Base-by-base conservation (phyloP, 202 grass and related monocot species). In the Elaeis oleifera region DNA sequence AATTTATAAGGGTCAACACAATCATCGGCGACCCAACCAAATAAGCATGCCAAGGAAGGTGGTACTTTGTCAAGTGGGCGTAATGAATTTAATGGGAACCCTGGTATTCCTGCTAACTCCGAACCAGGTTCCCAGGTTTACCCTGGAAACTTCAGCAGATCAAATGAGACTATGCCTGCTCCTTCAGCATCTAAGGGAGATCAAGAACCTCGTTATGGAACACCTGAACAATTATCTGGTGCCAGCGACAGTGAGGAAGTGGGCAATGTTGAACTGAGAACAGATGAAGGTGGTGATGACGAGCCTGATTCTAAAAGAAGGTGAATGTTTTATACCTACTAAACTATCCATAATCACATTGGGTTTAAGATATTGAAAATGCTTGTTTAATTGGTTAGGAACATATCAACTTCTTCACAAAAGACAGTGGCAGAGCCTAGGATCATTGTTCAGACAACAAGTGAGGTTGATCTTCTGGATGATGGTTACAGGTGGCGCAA, bases 401-500 rank as follows among this genome's bases (percentile, higher is more conserved):
- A 78, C 61, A 79, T 76, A 59, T 65, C 80, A 73, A 74, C 85
- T 72, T 85, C 87, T 70, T 87, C 84, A 58, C 87, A 90, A 67
- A 91, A 69, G 60, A 76, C 87, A 25, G 62, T 78, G 63, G 65
- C 71, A 3, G 87, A 89, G 50, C 62, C 84, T 55, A 89, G 86
- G 73, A 91, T 96, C 59, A 96, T 96, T 73, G 84, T 96, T 21
- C 87, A 96, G 85, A 91, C 92, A 69, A 91, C 84, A 67, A 91
- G 87, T 61, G 92, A 96, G 51, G 81, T 91, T 65, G 92, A 88
- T 83, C 87, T 90, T 78, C 71, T 96, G 69, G 84, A 89, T 83
- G 92, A 96, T 85, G 92, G 92, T 71, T 96, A 96, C 75, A 85
- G 92, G 81, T 96, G 92, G 92, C 92, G 92, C 71, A 96, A 96